phyloP scores from a whole-genome alignment of 495 filamentous ascomycete genomes.

The Talaromyces wortmannii region DNA sequence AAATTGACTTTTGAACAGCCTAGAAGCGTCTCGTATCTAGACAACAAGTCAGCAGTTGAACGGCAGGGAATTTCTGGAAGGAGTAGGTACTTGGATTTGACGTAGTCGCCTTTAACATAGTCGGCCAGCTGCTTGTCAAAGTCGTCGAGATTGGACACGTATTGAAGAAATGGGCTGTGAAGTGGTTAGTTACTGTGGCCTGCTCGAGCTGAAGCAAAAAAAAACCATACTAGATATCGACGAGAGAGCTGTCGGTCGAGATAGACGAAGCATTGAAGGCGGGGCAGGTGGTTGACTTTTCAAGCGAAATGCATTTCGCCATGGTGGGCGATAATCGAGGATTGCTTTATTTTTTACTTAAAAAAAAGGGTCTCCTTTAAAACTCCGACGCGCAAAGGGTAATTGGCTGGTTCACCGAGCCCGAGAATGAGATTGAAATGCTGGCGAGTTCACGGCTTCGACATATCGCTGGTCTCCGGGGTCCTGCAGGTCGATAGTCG shows the following conservation, averaged over 20 bases:
- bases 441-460: not conserved
- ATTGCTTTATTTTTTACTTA: not conserved
- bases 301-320: conserved; percentile 68
- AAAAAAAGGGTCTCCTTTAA: too few relatives aligned
- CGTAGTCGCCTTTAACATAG: conserved; percentile 70
- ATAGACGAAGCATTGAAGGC: conserved; percentile 80
- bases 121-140: conserved; percentile 72
- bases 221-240: conserved; percentile 68
- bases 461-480: not conserved
- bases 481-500: not conserved
- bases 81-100: conserved; percentile 61
- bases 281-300: conserved; percentile 70
- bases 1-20: conserved; percentile 76
- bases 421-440: too few relatives aligned
- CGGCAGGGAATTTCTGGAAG: conserved; percentile 2
- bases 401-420: not conserved
- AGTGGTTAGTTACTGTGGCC: conserved; percentile 16
- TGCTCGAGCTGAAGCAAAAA: not conserved
- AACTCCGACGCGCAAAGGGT: not conserved
- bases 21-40: conserved; percentile 67
- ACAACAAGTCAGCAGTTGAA: conserved; percentile 9
- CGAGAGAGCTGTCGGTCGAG: conserved; percentile 59
- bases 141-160: conserved; percentile 63
- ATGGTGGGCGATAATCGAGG: conserved; percentile 16
- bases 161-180: conserved; percentile 76